Evolutionary conservation across 1,284 basidiomycete species (phyloP).

Genomic region (Grifola frondosa): DNA sequence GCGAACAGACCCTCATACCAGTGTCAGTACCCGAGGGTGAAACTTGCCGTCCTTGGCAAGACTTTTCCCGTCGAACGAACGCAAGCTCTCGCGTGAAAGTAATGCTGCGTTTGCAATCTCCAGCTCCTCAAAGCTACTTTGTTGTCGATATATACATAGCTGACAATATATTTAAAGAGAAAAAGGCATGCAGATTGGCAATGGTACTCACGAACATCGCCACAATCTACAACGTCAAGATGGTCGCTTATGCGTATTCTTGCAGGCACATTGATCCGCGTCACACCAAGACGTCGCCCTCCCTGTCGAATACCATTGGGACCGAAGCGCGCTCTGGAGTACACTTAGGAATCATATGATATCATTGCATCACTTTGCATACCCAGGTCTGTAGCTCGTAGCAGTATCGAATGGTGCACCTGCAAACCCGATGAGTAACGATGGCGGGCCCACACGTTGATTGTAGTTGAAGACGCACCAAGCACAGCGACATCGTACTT

Average conservation of each 20-base stretch:
- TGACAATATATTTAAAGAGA: slow-evolving; percentile 4
- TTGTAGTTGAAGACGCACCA: slow-evolving; percentile 16
- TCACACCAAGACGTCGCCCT: slow-evolving; percentile 30
- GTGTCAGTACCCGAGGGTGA: slow-evolving; percentile 37
- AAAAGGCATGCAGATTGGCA: background rate
- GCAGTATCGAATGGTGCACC: slow-evolving; percentile 37
- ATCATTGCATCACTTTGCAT: background rate
- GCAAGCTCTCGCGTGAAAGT: slow-evolving; percentile 22
- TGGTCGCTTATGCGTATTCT: slow-evolving; percentile 31
- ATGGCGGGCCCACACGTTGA: background rate
- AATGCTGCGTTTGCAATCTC: slow-evolving; percentile 32
- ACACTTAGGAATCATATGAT: background rate
- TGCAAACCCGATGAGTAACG: slow-evolving; percentile 7
- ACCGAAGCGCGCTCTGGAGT: slow-evolving; percentile 34
- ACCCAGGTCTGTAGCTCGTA: slow-evolving; percentile 36
- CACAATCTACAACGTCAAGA: slow-evolving; percentile 36
- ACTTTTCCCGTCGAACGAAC: slow-evolving; percentile 24
- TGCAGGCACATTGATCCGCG: slow-evolving; percentile 32
- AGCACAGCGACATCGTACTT: slow-evolving; percentile 34
- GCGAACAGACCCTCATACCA: slow-evolving; percentile 24
- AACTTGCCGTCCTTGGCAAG: slow-evolving; percentile 37
- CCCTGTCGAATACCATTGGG: slow-evolving; percentile 41
- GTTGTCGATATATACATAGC: slow-evolving; percentile 37
- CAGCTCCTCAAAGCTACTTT: slow-evolving; percentile 36
- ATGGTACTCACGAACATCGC: slow-evolving; percentile 35